Base-by-base conservation (phyloP, 805 yeast species). In the Middelhovenomyces tepae region DNA sequence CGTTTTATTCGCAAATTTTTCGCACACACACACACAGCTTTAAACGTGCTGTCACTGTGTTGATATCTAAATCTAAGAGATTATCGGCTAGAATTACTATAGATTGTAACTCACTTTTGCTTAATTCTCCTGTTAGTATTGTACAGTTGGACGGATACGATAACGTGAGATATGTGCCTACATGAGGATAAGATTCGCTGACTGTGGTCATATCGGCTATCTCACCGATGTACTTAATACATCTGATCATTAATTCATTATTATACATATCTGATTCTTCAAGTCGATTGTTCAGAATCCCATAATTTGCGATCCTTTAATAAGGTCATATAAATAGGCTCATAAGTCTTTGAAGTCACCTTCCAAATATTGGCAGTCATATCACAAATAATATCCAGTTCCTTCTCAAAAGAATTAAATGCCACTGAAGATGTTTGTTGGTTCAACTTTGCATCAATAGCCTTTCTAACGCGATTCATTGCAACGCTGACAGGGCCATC, bases 241-340 rank as follows among this genome's bases (percentile, higher is more conserved):
- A 16, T 16, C 24, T 14, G 25, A n/a, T 9, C 20, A 10, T 17
- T 17, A n/a, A 25, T 23, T n/a, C 32, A 16, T 17, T 7, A 10
- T 18, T 21, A n/a, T 21, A 21, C 10, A 21, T 18, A 17, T 15
- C 10, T 6, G 13, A 14, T 16, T 21, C n/a, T 16, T 11, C 29
- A 28, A 5, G 21, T 18, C n/a, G 21, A 28, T 22, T 15, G 23
- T 7, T 28, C 8, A 24, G 9, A 16, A 24, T 28, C 7, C n/a
- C 22, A 28, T 28, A 16, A 13, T 13, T 16, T 20, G 22, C 25
- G 19, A 11, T 27, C 19, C 16, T 29, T 28, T 3, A 37, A 11
- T 16, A 44, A 16, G 5, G 29, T 26, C 23, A 41, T 41, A 22
- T 43, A 45, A 8, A 45, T 28, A 3, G 47, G 49, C 40, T 37